Evolutionary conservation across 805 yeast genomes (phyloP), one percentile per base, ranked within the genome.

Genomic region (Candida mattraensis): DNA sequence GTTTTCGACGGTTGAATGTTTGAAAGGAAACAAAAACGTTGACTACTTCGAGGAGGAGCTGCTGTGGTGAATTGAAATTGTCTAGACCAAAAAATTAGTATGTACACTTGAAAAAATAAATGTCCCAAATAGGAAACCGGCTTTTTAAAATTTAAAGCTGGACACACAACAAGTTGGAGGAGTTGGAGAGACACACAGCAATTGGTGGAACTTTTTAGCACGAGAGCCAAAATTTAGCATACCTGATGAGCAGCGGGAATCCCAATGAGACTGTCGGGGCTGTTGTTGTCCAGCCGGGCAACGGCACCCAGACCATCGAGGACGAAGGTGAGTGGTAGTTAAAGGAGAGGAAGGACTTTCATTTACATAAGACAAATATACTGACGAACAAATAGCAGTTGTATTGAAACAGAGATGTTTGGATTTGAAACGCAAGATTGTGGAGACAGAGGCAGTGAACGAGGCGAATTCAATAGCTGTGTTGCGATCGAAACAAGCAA

Each of bases 391-490:
- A n/a, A n/a, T n/a, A 14, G 15, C 14, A 35, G 39, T 30, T 16
- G 30, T 30, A 30, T 72, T 76, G 56, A 74, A 71, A 44, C 78
- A 74, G 45, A 83, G 84, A 60, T 85, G 94, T 63, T 71, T 70
- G 50, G 89, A 81, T 31, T 68, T 88, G 49, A 80, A 80, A 57
- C 69, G 70, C 45, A 72, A 87, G 50, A 79, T 89, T 24, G 64
- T 66, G 3, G 86, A 83, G 44, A 72, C 88, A 20, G 94, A 87
- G 52, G 80, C 76, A 35, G 78, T 78, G 51, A 91, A 88, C 58
- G 93, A 86, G 54, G 64, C 78, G 6, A 76, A 87, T 35, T 74
- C 88, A 1, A 63, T 87, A 19, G 85, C 93, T 2, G 77, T 93
- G 21, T 74, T 82, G 11, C 76, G 96, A 49, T 80, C 94, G 9